These are phyloP conservation scores for Puccinia hordei DNA, from an alignment of 1,284 basidiomycete genomes.

Conservation along the genomic window DNA sequence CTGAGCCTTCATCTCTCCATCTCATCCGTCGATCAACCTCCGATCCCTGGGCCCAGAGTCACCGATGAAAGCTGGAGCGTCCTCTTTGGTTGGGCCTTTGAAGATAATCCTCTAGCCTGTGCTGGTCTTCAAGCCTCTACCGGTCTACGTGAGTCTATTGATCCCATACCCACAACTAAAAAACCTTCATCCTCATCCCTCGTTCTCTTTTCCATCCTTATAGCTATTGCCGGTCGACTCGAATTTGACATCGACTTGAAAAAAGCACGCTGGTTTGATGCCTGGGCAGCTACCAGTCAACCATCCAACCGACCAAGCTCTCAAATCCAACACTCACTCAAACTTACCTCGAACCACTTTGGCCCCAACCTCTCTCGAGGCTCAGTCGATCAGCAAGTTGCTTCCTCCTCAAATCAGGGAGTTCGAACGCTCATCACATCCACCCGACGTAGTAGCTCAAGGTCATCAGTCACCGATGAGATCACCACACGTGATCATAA, in stretches of 20 bases:
- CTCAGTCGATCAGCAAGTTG: not conserved
- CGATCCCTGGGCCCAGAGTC: conserved; percentile 69
- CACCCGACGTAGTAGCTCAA: conserved; percentile 4
- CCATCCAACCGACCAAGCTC: conserved; percentile 10
- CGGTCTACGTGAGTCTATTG: not conserved
- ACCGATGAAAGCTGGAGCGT: conserved; percentile 74
- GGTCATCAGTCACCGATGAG: conserved; percentile 7
- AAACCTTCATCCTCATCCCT: not conserved
- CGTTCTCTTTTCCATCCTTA: not conserved
- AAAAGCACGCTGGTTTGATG: conserved; percentile 72
- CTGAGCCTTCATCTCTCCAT: conserved; percentile 68
- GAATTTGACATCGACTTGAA: conserved; percentile 75
- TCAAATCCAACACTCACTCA: conserved; percentile 4
- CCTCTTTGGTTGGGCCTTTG: conserved; percentile 61
- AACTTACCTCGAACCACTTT: not conserved
- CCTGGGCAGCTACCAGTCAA: conserved; percentile 62
- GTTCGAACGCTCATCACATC: conserved; percentile 20
- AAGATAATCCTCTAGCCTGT: conserved; percentile 58
- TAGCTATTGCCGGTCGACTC: conserved; percentile 68
- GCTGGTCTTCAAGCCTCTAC: not conserved
- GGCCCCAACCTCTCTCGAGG: not conserved
- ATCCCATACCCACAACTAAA: not conserved
- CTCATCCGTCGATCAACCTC: conserved; percentile 61
- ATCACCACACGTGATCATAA: not conserved
- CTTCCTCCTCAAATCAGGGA: conserved; percentile 8